These are phyloP conservation scores for Arthroderma sp. DNA, from an alignment of 2,329 filamentous ascomycete genomes.

Conservation along the genomic window DNA sequence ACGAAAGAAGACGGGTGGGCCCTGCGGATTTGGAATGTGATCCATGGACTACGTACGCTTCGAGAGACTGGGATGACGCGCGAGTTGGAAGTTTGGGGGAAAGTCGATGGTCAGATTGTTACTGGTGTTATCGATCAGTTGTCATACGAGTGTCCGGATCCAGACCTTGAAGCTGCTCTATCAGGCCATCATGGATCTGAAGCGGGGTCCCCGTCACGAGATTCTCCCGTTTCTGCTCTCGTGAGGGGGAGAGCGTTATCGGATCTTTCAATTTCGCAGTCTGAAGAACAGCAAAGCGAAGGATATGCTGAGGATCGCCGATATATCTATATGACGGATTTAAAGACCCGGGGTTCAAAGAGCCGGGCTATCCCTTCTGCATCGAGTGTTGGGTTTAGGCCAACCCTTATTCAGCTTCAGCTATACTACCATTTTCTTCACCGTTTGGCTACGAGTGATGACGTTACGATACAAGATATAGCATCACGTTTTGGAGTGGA, in stretches of 20 bases:
- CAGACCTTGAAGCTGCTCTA: slow-evolving; percentile 50
- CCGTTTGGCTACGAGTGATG: slow-evolving; percentile 52
- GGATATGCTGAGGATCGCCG: not conserved
- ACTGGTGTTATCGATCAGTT: slow-evolving; percentile 85
- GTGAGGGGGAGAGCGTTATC: slow-evolving; percentile 23
- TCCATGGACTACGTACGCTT: slow-evolving; percentile 67
- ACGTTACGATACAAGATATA: slow-evolving; percentile 55
- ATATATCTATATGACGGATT: slow-evolving; percentile 63
- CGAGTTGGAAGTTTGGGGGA: slow-evolving; percentile 74
- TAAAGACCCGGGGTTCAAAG: slow-evolving; percentile 59
- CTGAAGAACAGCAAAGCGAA: slow-evolving; percentile 8
- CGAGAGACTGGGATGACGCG: slow-evolving; percentile 58
- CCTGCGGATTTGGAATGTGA: slow-evolving; percentile 75
- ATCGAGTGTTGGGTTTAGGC: slow-evolving; percentile 49
- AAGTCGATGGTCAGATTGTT: slow-evolving; percentile 67
- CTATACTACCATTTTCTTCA: slow-evolving; percentile 79
- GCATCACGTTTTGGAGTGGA: slow-evolving; percentile 61
- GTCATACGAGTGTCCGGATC: slow-evolving; percentile 62
- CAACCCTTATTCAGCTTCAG: slow-evolving; percentile 75
- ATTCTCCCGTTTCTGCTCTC: slow-evolving; percentile 30
- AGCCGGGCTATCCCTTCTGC: slow-evolving; percentile 48
- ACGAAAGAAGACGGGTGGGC: slow-evolving; percentile 75
- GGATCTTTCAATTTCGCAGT: slow-evolving; percentile 16
- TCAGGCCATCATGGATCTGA: slow-evolving; percentile 13
- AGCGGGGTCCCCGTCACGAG: not conserved